Base-by-base conservation (phyloP, 2,329 filamentous ascomycete genomes). In the Calonectria ilicicola region DNA sequence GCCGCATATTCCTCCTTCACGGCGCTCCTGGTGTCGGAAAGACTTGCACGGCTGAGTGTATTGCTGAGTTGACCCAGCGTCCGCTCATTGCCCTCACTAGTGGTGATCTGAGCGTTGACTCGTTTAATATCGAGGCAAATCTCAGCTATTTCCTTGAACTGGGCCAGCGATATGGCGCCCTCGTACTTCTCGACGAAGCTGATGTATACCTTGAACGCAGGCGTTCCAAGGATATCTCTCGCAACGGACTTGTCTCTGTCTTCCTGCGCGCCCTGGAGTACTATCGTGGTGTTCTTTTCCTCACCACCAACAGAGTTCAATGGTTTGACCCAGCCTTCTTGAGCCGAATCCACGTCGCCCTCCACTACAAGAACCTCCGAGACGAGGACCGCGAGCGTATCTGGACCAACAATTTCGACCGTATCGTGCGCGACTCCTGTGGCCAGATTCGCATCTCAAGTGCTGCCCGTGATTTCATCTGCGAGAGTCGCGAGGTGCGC, bases 181-280 rank as follows among this genome's bases (percentile, higher is more conserved):
- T 91, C 7, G 84, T 91, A 8, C 84, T 91, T 3, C 84, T 91
- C 5, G 90, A 92, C 77, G 90, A 92, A 80, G 89, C 89, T 3
- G 90, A 92, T 68, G 89, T 91, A 21, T 92, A 90, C 80, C 86
- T 92, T 10, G 89, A 91, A 80, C 81, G 86, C 65, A 88, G 90
- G 2, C 81, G 82, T 2, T 77, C 83, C 26, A 81, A 77, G 32
- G 86, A 89, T 76, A 84, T 88, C 60, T 81, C 79, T 26, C 85
- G 86, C 70, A 89, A 89, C 78, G 85, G 85, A 0, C 82, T 89
- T 14, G 87, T 88, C 29, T 87, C 85, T 19, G 81, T 88, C 68
- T 88, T 89, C 80, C 80, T 89, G 27, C 85, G 87, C n/a, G 86
- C 85, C 0, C 83, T 89, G 67, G 87, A 89, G 80, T 89, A 89